phyloP scores from a whole-genome alignment of 768 basidiomycete genomes.

The Agaricus sinodeliciosus region DNA sequence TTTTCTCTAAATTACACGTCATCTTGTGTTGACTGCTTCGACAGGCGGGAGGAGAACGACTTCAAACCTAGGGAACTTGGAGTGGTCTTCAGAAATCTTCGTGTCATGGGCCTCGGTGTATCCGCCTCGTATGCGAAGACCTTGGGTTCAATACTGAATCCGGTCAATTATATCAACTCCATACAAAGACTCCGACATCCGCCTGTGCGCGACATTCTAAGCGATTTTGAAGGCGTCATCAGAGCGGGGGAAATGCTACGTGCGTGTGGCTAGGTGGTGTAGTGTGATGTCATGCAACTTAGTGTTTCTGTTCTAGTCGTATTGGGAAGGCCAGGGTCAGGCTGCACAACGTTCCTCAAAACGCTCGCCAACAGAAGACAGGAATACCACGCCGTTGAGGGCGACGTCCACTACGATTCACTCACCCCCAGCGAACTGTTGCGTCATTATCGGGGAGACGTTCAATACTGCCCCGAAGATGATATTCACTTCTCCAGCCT shows the following conservation, averaged over 20 bases:
- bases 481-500: slow-evolving; percentile 85
- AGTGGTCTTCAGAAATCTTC: slow-evolving; percentile 53
- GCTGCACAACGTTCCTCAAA: slow-evolving; percentile 82
- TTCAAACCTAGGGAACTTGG: slow-evolving; percentile 51
- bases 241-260: slow-evolving; percentile 75
- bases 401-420: slow-evolving; percentile 73
- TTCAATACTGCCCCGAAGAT: slow-evolving; percentile 78
- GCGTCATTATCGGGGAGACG: slow-evolving; percentile 69
- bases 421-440: slow-evolving; percentile 58
- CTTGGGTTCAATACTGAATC: slow-evolving; percentile 57
- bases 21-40: slow-evolving; percentile 9
- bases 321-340: slow-evolving; percentile 78
- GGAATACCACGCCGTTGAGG: slow-evolving; percentile 63
- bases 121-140: slow-evolving; percentile 49
- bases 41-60: slow-evolving; percentile 39
- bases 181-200: slow-evolving; percentile 53
- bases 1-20: slow-evolving; percentile 2
- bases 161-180: slow-evolving; percentile 31
- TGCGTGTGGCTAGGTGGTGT: slow-evolving; percentile 27
- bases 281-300: slow-evolving; percentile 27
- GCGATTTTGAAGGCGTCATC: slow-evolving; percentile 58
- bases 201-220: slow-evolving; percentile 54
- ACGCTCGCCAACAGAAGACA: slow-evolving; percentile 67
- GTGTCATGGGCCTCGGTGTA: slow-evolving; percentile 52
- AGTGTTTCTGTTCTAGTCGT: slow-evolving; percentile 44